A percentile compares a stretch with the other conserved stretches of the same genome.
Evolutionary conservation across 2,329 filamentous ascomycete species (phyloP).

Genomic region (Huntiella abstrusa): DNA sequence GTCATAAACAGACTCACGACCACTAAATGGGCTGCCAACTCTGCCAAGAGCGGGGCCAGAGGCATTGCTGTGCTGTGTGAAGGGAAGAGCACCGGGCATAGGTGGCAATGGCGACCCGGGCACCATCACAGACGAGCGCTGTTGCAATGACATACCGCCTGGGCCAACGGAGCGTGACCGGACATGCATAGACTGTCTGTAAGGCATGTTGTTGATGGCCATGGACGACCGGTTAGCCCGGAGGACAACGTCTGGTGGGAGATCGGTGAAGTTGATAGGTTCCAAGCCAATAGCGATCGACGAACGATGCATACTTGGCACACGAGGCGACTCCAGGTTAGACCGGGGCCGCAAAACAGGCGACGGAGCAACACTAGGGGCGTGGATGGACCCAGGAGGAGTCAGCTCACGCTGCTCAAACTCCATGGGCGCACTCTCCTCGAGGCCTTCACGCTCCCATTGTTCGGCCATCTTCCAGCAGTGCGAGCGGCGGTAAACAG

Average conservation of each 20-base stretch:
- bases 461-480: slow-evolving; percentile 34
- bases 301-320: slow-evolving; percentile 16
- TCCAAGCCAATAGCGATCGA: slow-evolving; percentile 27
- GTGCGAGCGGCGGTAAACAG: slow-evolving; percentile 38
- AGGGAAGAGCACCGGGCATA: slow-evolving; percentile 6
- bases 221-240: slow-evolving; percentile 7
- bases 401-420: slow-evolving; percentile 11
- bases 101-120: slow-evolving; percentile 1
- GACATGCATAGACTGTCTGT: slow-evolving; percentile 5
- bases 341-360: slow-evolving; percentile 7
- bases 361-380: slow-evolving; percentile 1
- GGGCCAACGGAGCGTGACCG: slow-evolving; percentile 9
- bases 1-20: slow-evolving; percentile 15
- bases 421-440: slow-evolving; percentile 13
- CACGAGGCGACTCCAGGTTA: slow-evolving; percentile 5
- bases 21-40: slow-evolving; percentile 16
- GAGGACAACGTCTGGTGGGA: slow-evolving; percentile 4
- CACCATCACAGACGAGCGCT: background rate
- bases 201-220: slow-evolving; percentile 2
- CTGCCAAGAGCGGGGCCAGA: slow-evolving; percentile 8
- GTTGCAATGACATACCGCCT: slow-evolving; percentile 2
- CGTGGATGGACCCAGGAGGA: slow-evolving; percentile 7
- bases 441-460: slow-evolving; percentile 25
- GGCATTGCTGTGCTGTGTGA: slow-evolving; percentile 6
- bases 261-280: slow-evolving; percentile 17